A percentile compares a stretch with the other conserved stretches of the same genome.
phyloP scores from a whole-genome alignment of 805 yeast species.

The Hanseniaspora guilliermondii region DNA sequence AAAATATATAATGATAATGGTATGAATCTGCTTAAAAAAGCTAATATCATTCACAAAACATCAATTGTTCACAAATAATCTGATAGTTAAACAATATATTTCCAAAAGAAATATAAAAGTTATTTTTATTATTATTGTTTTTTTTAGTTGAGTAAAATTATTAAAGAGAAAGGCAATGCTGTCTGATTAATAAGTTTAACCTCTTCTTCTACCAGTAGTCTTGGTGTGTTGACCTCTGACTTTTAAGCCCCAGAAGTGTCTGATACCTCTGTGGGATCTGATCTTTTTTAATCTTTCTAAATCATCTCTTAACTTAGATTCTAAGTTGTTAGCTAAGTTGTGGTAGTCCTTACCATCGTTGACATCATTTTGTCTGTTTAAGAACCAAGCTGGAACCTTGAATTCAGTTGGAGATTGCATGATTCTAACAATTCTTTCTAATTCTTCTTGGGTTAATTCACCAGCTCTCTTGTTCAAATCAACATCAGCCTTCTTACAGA shows the following conservation, averaged over 20 bases:
- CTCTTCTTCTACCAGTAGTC: conserved; percentile 94
- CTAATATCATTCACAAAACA: not conserved
- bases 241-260: conserved; percentile 99
- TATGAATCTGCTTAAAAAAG: not conserved
- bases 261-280: conserved; percentile 99
- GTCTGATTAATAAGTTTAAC: conserved; percentile 19
- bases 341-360: conserved; percentile 99
- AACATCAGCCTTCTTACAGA: conserved; percentile 99
- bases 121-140: not conserved
- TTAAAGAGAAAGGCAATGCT: not conserved
- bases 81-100: not conserved
- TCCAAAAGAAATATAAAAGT: not conserved
- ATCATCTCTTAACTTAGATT: conserved; percentile 99
- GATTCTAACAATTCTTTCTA: conserved; percentile 98
- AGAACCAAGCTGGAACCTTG: conserved; percentile 99
- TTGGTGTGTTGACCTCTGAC: conserved; percentile 99
- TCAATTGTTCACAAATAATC: conserved; percentile 7
- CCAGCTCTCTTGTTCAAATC: conserved; percentile 98
- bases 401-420: conserved; percentile 99
- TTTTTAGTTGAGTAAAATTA: not conserved
- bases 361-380: conserved; percentile 97
- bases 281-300: conserved; percentile 99
- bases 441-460: conserved; percentile 99
- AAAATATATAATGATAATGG: conserved; percentile 8
- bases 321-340: conserved; percentile 96